phyloP scores from a whole-genome alignment of 179 eudicot genomes.

The Monotropa hypopitys region DNA sequence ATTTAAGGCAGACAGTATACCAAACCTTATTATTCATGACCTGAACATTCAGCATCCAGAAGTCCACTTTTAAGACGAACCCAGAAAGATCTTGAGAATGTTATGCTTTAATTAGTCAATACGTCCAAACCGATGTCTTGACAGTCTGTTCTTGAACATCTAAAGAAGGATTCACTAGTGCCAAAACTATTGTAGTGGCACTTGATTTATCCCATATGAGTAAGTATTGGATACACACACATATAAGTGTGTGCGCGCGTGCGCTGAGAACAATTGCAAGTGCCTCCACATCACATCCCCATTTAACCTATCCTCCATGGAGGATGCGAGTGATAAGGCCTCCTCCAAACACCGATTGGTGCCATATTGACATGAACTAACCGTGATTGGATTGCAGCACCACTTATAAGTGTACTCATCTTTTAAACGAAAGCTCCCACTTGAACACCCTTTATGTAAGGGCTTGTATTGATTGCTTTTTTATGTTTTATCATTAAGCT shows the following conservation, averaged over 20 bases:
- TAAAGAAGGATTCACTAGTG: not conserved
- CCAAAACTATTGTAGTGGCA: not conserved
- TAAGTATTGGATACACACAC: no score
- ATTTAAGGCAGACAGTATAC: no score
- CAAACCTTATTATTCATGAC: no score
- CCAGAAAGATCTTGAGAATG: not conserved
- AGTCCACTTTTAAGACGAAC: no score
- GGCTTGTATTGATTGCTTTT: not conserved
- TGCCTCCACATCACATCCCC: not conserved
- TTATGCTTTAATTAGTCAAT: not conserved
- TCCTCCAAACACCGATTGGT: not conserved
- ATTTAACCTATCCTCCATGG: not conserved
- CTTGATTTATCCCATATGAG: not conserved
- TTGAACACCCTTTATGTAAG: not conserved
- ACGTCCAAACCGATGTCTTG: not conserved
- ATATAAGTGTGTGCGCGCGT: no score
- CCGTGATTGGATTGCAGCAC: not conserved
- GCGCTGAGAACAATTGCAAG: no score
- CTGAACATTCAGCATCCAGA: no score
- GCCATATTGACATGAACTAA: not conserved
- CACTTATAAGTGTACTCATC: not conserved
- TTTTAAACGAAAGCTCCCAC: not conserved
- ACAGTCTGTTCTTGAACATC: not conserved
- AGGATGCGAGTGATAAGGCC: not conserved
- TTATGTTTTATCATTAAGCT: not conserved